Base-by-base conservation (phyloP, 2,329 filamentous ascomycete genomes). In the Arthrobotrys entomopaga region DNA sequence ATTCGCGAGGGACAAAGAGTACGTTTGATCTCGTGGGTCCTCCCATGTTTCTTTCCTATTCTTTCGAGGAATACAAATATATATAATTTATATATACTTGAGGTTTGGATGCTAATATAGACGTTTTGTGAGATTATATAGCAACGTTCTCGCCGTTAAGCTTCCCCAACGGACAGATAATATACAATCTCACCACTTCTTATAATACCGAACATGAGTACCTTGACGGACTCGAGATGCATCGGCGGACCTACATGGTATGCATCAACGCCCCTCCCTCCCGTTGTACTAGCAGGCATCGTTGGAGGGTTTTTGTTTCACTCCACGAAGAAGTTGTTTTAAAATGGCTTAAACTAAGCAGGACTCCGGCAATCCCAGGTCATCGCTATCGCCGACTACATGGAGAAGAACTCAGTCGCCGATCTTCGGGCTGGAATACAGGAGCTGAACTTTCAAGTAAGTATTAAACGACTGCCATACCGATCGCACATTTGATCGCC, bases 61-160 rank as follows among this genome's bases (percentile, higher is more conserved):
- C 67, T 60, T 53, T 61, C 16, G 7, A n/a, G 16, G 20, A n/a
- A 13, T 20, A 15, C 40, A 34, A 6, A 34, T 6, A 34, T 34
- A 43, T 10, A 34, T n/a, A 34, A 29, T 29, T 34, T 8, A 10
- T 2, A 34, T 34, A 34, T 1, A 34, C 7, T 34, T 6, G 29
- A 34, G 29, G 0, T 46, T 24, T 10, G 16, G 20, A 50, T 42
- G 50, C 65, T 57, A 57, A 49, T 43, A 16, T 40, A 59, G 16
- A 54, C 70, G 56, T 34, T 1, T 34, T 58, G 76, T 79, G 66
- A 79, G 80, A 79, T 76, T 76, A 59, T 13, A 22, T 81, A 97
- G 93, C 92, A 82, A 93, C 95, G 89, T 97, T 98, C 82, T 96
- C 92, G 70, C 94, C 94, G 46, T 84, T 95, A 79, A 91, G 91